Evolutionary conservation across 352 stramenopile genomes (phyloP).

Genomic region (Halophytophthora batemanensis): DNA sequence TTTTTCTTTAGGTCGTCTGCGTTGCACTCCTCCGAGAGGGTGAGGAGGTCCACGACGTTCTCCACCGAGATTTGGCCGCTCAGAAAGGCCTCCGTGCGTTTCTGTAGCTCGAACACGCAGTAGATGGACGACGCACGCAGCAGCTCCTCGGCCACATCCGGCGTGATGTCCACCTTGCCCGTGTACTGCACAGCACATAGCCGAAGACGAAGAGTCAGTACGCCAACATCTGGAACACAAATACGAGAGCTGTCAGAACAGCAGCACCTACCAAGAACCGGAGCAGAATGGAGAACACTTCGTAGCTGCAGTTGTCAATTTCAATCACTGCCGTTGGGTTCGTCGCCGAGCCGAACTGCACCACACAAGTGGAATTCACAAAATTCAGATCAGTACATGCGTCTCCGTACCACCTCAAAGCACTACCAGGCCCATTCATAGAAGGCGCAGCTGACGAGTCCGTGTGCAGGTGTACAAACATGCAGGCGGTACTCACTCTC

Average conservation of each 20-base stretch:
- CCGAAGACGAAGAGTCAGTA: too few relatives aligned
- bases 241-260: not conserved
- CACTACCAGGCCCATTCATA: not conserved
- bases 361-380: constrained; percentile 12
- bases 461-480: constrained; percentile 4
- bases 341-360: constrained; percentile 75
- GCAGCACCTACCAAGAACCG: constrained; percentile 69
- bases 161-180: constrained; percentile 80
- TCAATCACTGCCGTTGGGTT: constrained; percentile 86
- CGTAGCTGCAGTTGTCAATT: constrained; percentile 87
- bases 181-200: constrained; percentile 71
- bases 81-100: constrained; percentile 79
- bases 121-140: constrained; percentile 78
- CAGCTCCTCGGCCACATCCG: constrained; percentile 78
- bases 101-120: constrained; percentile 82
- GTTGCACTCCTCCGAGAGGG: constrained; percentile 73
- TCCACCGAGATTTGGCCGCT: constrained; percentile 76
- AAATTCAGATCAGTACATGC: constrained; percentile 9
- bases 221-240: too few relatives aligned
- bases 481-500: constrained; percentile 63
- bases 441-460: not conserved
- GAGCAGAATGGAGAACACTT: constrained; percentile 83
- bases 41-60: constrained; percentile 78
- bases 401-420: not conserved
- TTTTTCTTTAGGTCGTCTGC: constrained; percentile 83